A percentile compares a stretch with the other conserved stretches of the same genome.
Conservation (phyloP, 1,284 basidiomycete species). For the Leccinum variabile region DNA sequence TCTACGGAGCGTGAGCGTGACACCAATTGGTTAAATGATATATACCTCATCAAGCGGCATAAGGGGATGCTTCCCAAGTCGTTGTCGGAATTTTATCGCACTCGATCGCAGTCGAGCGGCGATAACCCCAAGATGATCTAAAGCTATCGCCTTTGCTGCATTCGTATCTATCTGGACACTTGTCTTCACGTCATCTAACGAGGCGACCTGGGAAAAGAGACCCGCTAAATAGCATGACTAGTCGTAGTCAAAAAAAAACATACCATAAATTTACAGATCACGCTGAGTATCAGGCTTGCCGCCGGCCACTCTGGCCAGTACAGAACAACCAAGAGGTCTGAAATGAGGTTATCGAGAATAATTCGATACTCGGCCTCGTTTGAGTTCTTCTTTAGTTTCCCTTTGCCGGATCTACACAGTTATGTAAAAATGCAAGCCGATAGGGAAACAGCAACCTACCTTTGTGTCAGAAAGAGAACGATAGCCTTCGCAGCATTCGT, state of each 20-base stretch:
- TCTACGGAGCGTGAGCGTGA: slow-evolving; percentile 38
- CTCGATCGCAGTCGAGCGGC: slow-evolving; percentile 76
- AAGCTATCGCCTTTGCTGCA: slow-evolving; percentile 81
- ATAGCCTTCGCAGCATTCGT: slow-evolving; percentile 84
- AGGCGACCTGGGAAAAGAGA: slow-evolving; percentile 45
- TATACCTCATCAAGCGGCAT: slow-evolving; percentile 71
- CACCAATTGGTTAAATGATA: background rate
- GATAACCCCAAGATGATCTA: slow-evolving; percentile 93
- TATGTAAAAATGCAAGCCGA: background rate
- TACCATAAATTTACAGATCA: slow-evolving; percentile 84
- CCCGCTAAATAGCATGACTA: background rate
- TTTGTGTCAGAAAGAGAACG: slow-evolving; percentile 80
- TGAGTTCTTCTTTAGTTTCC: slow-evolving; percentile 81
- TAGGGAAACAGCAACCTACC: slow-evolving; percentile 40
- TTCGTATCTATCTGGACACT: slow-evolving; percentile 66
- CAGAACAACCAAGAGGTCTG: slow-evolving; percentile 87
- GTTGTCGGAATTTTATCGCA: slow-evolving; percentile 49
- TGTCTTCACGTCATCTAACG: slow-evolving; percentile 79
- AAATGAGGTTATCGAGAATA: slow-evolving; percentile 88
- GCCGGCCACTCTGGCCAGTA: slow-evolving; percentile 98
- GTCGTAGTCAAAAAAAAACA: slow-evolving; percentile 16
- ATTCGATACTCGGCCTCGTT: slow-evolving; percentile 89
- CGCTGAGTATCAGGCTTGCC: slow-evolving; percentile 75
- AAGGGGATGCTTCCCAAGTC: slow-evolving; percentile 36
- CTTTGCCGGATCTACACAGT: slow-evolving; percentile 64